Base-by-base conservation (phyloP, 2,329 filamentous ascomycete genomes). In the Penicillium sp. region DNA sequence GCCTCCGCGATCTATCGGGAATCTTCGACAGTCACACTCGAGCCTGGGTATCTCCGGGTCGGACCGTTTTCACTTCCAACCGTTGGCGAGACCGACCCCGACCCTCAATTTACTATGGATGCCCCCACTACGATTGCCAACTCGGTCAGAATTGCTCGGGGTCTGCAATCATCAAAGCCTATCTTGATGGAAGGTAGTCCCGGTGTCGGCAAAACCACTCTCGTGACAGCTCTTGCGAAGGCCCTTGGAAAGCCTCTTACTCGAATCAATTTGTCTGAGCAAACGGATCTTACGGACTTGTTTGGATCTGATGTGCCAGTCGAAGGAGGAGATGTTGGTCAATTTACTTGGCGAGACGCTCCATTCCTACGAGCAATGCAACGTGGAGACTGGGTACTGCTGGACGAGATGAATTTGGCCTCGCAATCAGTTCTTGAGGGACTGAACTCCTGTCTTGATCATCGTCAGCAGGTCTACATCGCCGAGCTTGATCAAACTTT, bases 341-440 rank as follows among this genome's bases (percentile, higher is more conserved):
- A 90, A 53, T 99, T 99, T 67, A 88, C 90, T 1, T 99, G 94
- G 94, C 85, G 91, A 61, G 93, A 99, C 69, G 94, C 93, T 0
- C 92, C 94, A 1, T 97, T 99, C 68, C 78, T 99, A 17, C 89
- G 91, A 68, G 94, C 94, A 0, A 97, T 99, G 93, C 94, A 97
- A 68, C 89, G 85, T 51, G 94, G 94, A 23, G 90, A 96, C 62
- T 99, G 94, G 94, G 94, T 99, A 9, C 78, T 99, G 23, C 81
- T 99, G 0, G 94, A 99, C 66, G 94, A 99, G 77, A 99, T 99
- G 94, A 99, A 99, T 65, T 76, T 99, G 57, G 94, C 95, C 1
- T 97, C 93, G 0, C 94, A 99, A 69, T 96, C 93, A 4, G 92
- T 99, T 2, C 82, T 99, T 1, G 94, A 99, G 75, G 95, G 94